These are phyloP conservation scores for Suhomyces xylopsoci DNA, from an alignment of 805 yeast species.

Conservation along the genomic window DNA sequence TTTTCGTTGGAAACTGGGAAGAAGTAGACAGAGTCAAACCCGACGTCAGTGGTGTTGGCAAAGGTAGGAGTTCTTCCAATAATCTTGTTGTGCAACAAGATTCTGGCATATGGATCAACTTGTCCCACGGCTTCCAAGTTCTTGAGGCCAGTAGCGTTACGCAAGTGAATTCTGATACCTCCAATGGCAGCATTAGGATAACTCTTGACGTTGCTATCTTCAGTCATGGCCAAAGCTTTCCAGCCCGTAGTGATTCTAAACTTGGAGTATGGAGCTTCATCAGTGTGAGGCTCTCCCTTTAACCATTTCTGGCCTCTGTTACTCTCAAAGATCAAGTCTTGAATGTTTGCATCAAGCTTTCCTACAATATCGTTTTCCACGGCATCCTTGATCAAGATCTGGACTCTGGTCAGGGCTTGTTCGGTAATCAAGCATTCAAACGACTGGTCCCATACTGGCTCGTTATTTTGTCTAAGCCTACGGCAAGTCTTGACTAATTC, in stretches of 20 bases:
- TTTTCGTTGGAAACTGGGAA: slow-evolving; percentile 59
- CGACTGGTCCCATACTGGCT: slow-evolving; percentile 67
- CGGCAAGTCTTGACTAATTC: slow-evolving; percentile 56
- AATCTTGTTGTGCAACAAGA: slow-evolving; percentile 55
- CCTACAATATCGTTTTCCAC: slow-evolving; percentile 55
- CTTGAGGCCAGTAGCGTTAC: slow-evolving; percentile 49
- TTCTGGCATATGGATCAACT: slow-evolving; percentile 71
- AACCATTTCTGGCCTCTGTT: slow-evolving; percentile 50
- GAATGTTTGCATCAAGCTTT: slow-evolving; percentile 48
- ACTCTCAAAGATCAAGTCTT: slow-evolving; percentile 51
- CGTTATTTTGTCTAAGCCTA: slow-evolving; percentile 62
- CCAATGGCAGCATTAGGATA: slow-evolving; percentile 62
- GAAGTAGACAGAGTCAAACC: slow-evolving; percentile 56
- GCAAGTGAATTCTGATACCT: slow-evolving; percentile 56
- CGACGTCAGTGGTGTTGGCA: slow-evolving; percentile 53
- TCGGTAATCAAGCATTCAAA: slow-evolving; percentile 61
- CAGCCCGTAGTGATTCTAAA: slow-evolving; percentile 57
- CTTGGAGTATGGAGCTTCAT: slow-evolving; percentile 22
- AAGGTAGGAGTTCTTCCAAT: slow-evolving; percentile 54
- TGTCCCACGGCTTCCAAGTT: slow-evolving; percentile 66
- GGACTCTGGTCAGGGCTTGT: slow-evolving; percentile 53
- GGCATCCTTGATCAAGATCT: slow-evolving; percentile 59
- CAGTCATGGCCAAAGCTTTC: slow-evolving; percentile 63
- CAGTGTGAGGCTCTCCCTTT: slow-evolving; percentile 42
- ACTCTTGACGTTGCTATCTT: slow-evolving; percentile 44